Evolutionary conservation across 768 basidiomycete species (phyloP).

Genomic region (Naganishia friedmannii): DNA sequence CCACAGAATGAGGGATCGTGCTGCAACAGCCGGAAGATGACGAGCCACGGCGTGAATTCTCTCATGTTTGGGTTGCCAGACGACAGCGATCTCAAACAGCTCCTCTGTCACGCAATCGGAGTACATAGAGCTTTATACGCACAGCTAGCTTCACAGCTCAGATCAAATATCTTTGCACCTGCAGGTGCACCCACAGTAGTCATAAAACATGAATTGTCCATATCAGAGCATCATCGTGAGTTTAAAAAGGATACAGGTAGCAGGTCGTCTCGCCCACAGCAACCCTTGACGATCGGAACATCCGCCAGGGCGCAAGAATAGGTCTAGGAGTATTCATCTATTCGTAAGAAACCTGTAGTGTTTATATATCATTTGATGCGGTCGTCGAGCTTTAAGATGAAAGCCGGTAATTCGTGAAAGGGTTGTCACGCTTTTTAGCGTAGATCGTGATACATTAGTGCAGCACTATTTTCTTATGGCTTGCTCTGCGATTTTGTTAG

Average conservation of each 20-base stretch:
- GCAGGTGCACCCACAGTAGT: neutral
- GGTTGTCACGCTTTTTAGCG: constrained; percentile 2
- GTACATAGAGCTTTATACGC: no score
- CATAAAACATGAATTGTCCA: constrained; percentile 22
- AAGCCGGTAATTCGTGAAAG: constrained; percentile 25
- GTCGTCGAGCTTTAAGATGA: constrained; percentile 13
- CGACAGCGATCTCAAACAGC: no score
- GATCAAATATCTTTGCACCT: neutral
- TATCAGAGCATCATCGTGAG: constrained; percentile 15
- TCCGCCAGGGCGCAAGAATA: neutral
- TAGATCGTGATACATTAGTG: neutral
- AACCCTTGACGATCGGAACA: constrained; percentile 1
- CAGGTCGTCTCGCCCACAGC: constrained; percentile 7
- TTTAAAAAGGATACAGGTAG: neutral
- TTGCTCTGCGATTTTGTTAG: constrained; percentile 29
- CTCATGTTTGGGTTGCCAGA: no score
- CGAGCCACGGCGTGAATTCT: no score
- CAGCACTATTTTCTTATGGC: constrained; percentile 14
- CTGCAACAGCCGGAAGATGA: no score
- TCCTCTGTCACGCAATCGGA: no score
- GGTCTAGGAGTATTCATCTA: constrained; percentile 23
- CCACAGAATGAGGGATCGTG: no score
- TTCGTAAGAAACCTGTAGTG: constrained; percentile 7
- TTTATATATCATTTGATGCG: constrained; percentile 18
- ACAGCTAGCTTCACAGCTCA: no score